Conservation (phyloP, 768 basidiomycete genomes). For the Aureoboletus auriporus region DNA sequence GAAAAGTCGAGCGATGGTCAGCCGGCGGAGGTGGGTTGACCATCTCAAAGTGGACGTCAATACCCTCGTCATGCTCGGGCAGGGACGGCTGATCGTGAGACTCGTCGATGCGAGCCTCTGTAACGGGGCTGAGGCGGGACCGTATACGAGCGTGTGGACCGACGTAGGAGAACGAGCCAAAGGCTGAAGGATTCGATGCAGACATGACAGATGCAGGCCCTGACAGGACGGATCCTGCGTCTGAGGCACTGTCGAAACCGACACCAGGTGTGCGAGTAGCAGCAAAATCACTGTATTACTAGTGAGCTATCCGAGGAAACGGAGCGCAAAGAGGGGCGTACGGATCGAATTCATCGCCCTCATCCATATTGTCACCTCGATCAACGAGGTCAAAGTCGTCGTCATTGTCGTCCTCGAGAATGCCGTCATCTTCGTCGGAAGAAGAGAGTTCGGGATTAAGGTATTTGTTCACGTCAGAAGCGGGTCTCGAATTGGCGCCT, state of each 20-base stretch:
- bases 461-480: constrained; percentile 30
- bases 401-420: constrained; percentile 43
- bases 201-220: constrained; percentile 47
- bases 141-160: constrained; percentile 35
- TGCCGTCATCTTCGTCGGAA: constrained; percentile 48
- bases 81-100: constrained; percentile 20
- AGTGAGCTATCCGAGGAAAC: not conserved
- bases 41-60: constrained; percentile 53
- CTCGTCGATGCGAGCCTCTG: constrained; percentile 44
- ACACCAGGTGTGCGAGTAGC: constrained; percentile 48
- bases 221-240: constrained; percentile 57
- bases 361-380: constrained; percentile 50
- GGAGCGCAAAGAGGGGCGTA: constrained; percentile 34
- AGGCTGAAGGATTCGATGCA: constrained; percentile 50
- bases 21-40: constrained; percentile 39
- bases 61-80: constrained; percentile 20
- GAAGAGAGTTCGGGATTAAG: constrained; percentile 48
- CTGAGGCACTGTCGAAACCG: constrained; percentile 61
- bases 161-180: constrained; percentile 45
- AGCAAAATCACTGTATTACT: constrained; percentile 58
- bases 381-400: constrained; percentile 50
- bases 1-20: constrained; percentile 14
- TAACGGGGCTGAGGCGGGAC: constrained; percentile 59
- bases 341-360: constrained; percentile 79
- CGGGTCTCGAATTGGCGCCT: constrained; percentile 23